Conservation (phyloP, 2,329 filamentous ascomycete species). For the Trichophyton simii region DNA sequence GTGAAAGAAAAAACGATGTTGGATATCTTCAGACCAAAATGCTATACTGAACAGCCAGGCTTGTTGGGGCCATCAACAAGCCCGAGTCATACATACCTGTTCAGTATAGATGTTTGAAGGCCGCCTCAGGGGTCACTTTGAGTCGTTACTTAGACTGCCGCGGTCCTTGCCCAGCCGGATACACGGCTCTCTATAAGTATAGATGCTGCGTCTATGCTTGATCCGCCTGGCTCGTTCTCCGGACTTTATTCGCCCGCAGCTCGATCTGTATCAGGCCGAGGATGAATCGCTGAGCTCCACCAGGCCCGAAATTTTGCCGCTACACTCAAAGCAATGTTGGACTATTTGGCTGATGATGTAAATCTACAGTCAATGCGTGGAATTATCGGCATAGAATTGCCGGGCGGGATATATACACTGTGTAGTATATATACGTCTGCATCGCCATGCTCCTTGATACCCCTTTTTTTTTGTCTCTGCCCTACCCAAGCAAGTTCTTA, state of each 20-base stretch:
- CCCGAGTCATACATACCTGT: too few species aligned
- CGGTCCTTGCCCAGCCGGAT: neutral
- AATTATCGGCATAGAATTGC: neutral
- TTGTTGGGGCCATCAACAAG: too few species aligned
- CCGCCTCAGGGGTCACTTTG: too few species aligned
- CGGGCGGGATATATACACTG: neutral
- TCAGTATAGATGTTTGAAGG: too few species aligned
- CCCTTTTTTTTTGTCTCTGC: too few species aligned
- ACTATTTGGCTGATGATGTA: neutral
- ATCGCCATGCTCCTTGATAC: neutral
- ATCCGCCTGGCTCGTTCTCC: neutral
- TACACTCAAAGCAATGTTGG: neutral
- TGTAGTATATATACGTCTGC: neutral
- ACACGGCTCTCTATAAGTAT: neutral
- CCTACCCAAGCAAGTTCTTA: neutral
- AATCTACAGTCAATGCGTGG: neutral
- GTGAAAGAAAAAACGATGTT: too few species aligned
- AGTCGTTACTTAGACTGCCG: neutral
- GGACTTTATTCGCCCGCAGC: neutral
- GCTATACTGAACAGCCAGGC: too few species aligned
- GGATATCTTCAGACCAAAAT: too few species aligned
- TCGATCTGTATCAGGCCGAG: neutral
- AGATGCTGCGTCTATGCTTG: neutral
- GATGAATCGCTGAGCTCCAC: neutral
- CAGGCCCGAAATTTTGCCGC: neutral